Percentiles rank a stretch among this genome's conserved stretches.
phyloP scores from a whole-genome alignment of 371 early-diverging fungal species.

The Amoeboaphelidium protococcarum region DNA sequence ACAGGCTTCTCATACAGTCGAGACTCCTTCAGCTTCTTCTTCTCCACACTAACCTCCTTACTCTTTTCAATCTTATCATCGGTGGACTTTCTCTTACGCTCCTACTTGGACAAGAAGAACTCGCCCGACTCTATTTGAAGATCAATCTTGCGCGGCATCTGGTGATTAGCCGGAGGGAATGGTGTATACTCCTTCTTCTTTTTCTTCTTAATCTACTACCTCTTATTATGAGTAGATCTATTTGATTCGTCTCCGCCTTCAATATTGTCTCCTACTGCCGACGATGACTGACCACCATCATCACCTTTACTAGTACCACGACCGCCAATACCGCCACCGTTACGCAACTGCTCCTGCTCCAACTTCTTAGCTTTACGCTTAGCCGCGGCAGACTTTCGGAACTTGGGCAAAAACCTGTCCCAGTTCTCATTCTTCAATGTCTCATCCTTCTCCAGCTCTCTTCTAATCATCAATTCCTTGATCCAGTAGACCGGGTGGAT shows the following conservation, averaged over 20 bases:
- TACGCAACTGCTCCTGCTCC: too few relatives aligned
- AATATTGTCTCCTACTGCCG: not conserved
- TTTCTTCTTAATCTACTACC: constrained; percentile 18
- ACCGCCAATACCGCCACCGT: too few relatives aligned
- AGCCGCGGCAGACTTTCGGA: constrained; percentile 89
- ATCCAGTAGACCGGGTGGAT: constrained; percentile 98
- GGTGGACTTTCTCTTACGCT: constrained; percentile 23
- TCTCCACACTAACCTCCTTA: constrained; percentile 28
- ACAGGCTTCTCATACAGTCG: constrained; percentile 28
- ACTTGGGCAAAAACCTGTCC: constrained; percentile 95
- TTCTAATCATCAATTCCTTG: constrained; percentile 96
- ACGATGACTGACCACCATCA: too few relatives aligned
- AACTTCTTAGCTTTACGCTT: constrained; percentile 52
- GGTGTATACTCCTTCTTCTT: constrained; percentile 49
- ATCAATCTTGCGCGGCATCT: constrained; percentile 56
- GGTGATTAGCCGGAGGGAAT: constrained; percentile 83
- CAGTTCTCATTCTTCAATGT: constrained; percentile 83
- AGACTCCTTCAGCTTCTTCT: constrained; percentile 29
- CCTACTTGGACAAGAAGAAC: constrained; percentile 57
- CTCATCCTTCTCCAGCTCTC: constrained; percentile 89
- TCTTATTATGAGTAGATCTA: constrained; percentile 4
- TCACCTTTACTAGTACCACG: too few relatives aligned
- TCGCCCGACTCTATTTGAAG: constrained; percentile 80
- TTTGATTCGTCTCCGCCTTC: too few relatives aligned
- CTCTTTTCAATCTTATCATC: constrained; percentile 21